Conservation (phyloP, 805 yeast genomes). For the Alloascoidea africana region DNA sequence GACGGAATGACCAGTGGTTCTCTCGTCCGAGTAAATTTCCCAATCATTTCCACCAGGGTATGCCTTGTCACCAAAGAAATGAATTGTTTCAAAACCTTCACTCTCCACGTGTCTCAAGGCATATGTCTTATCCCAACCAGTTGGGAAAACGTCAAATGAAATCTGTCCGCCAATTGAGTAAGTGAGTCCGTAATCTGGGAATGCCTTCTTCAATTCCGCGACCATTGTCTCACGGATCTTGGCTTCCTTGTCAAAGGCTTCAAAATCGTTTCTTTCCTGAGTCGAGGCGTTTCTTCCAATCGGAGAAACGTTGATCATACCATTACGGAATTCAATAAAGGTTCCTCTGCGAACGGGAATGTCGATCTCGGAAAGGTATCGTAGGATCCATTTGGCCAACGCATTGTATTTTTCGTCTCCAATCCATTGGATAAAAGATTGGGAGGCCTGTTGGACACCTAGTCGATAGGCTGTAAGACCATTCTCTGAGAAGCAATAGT, state of each 20-base stretch:
- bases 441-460: slow-evolving; percentile 81
- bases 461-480: slow-evolving; percentile 94
- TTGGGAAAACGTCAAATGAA: slow-evolving; percentile 98
- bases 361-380: slow-evolving; percentile 73
- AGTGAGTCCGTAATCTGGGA: slow-evolving; percentile 75
- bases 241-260: slow-evolving; percentile 66
- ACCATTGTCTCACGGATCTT: slow-evolving; percentile 79
- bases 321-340: slow-evolving; percentile 96
- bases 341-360: slow-evolving; percentile 98
- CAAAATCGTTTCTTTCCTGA: slow-evolving; percentile 86
- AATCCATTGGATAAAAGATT: slow-evolving; percentile 88
- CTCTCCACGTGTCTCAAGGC: slow-evolving; percentile 82
- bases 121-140: slow-evolving; percentile 99
- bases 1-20: slow-evolving; percentile 96
- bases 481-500: slow-evolving; percentile 93
- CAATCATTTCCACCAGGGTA: slow-evolving; percentile 97
- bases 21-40: slow-evolving; percentile 82
- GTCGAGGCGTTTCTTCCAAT: slow-evolving; percentile 96
- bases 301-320: slow-evolving; percentile 97
- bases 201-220: slow-evolving; percentile 64
- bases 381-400: slow-evolving; percentile 72
- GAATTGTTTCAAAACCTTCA: slow-evolving; percentile 78
- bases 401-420: slow-evolving; percentile 91
- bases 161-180: slow-evolving; percentile 99
- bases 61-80: slow-evolving; percentile 98